Base-by-base conservation (phyloP, 345 rosid genomes). In the Gossypium longicalyx region DNA sequence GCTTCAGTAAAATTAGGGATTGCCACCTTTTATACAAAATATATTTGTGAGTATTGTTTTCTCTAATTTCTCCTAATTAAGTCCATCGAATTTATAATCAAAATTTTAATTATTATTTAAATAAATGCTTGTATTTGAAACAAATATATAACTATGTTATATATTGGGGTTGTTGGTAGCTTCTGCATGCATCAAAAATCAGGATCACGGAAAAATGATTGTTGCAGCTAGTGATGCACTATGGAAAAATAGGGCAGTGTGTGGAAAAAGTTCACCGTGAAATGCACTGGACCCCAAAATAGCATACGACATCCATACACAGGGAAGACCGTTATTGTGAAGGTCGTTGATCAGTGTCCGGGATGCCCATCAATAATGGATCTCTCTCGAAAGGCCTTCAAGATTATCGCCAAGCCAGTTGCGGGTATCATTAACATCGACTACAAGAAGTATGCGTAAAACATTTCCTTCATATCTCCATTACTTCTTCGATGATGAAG, bases 361-460 rank as follows among this genome's bases (percentile, higher is more conserved):
- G 5, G 34, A 29, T 3, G 5, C 34, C 34, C 34, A 29, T 29
- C 1, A 5, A 29, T 1, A 29, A 29, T 29, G 0, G 1, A 29
- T 29, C 4, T 29, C 34, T 3, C 5, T 0, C 5, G 5, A 53
- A 6, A 61, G 47, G 3, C 86, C 64, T 81, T 81, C 82, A 1
- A 75, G 34, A 61, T 22, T 25, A 83, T 83, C 3, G 81, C 82
- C 19, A 20, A 80, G 9, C 16, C 70, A 0, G 43, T 27, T 0
- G 86, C 80, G 2, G 80, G 83, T 3, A 75, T 22, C 41, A 72
- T 80, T 41, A 34, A 44, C 51, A 77, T 80, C 9, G 82, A 70
- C 13, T 83, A 83, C 43, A 11, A 62, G 19, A 73, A 69, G 83
- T 80, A 80, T 77, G 74, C 22, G 2, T 20, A 59, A 15, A 29